Percentiles rank a stretch among this genome's conserved stretches.
Conservation (phyloP, 2,329 filamentous ascomycete species). For the Geosmithia putterillii region DNA sequence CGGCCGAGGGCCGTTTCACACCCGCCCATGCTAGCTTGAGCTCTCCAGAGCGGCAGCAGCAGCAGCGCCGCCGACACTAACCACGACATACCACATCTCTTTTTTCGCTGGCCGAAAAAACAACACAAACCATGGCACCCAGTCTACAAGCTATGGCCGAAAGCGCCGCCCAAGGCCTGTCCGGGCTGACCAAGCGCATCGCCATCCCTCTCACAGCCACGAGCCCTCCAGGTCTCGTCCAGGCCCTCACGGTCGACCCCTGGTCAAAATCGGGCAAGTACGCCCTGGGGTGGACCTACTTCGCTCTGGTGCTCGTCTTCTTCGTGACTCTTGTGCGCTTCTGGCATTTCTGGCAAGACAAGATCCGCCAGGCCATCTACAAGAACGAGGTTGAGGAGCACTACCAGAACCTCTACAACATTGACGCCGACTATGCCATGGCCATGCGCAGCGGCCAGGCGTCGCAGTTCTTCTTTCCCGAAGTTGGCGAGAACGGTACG, state of each 20-base stretch:
- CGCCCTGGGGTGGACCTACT: conserved; percentile 78
- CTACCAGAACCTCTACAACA: conserved; percentile 39
- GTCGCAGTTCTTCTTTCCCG: conserved; percentile 65
- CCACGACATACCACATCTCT: not conserved
- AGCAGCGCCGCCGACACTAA: not conserved
- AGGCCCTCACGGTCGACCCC: conserved; percentile 59
- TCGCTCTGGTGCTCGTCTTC: conserved; percentile 60
- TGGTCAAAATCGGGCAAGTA: conserved; percentile 79
- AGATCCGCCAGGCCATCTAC: conserved; percentile 78
- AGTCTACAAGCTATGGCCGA: conserved; percentile 18
- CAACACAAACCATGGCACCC: conserved; percentile 22
- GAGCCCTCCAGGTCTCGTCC: conserved; percentile 47
- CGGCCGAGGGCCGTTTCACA: conserved; percentile 1
- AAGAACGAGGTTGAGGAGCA: conserved; percentile 67
- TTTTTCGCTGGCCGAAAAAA: not conserved
- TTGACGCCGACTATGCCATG: conserved; percentile 34
- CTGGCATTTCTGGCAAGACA: conserved; percentile 89
- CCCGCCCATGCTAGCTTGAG: conserved; percentile 1
- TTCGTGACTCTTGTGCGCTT: conserved; percentile 57
- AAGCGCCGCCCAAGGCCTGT: conserved; percentile 19
- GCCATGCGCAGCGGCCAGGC: conserved; percentile 33
- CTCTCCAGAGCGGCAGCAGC: not conserved
- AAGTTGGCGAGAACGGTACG: conserved; percentile 10
- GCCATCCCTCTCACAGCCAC: conserved; percentile 46
- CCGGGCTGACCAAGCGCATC: conserved; percentile 39